Base-by-base conservation (phyloP, 176 grass and related monocot genomes). In the Lolium perenne region DNA sequence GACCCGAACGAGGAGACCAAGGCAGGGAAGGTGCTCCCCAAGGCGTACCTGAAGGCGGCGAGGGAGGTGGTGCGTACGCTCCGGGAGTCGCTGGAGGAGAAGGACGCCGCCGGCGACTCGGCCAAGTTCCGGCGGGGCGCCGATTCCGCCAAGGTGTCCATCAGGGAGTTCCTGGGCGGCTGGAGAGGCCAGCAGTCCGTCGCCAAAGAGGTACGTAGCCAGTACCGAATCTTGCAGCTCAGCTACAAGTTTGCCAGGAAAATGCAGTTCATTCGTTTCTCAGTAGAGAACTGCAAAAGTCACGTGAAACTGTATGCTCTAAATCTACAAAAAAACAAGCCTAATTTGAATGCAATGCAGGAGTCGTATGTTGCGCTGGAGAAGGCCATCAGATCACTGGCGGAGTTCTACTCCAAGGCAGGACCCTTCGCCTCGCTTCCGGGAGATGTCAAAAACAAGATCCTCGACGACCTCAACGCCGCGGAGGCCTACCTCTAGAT, bases 11-110 rank as follows among this genome's bases (percentile, higher is more conserved):
- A 94, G 80, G 92, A 90, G 83, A 94, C 97, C 68, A 96, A 91
- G 85, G 83, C 79, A 11, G 97, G 97, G 11, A 99, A 94, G 65
- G 77, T 91, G 75, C 76, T 96, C 60, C 94, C 94, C 56, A 96
- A 94, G 92, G 92, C 87, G n/a, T 99, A 96, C 88, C 82, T 99
- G 56, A 96, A 96, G 90, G 81, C 88, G 59, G 92, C 90, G n/a
- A 94, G 92, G 91, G 92, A 94, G 74, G 94, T 99, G 48, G 94
- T 99, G 75, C 89, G 91, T 82, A 99, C 90, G 63, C 92, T 99
- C 48, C 87, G 94, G 58, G 97, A 96, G 68, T 99, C 97, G 6
- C 80, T 99, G 80, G 41, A 90, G 61, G 90, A 87, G 41, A 43
- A 43, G 79, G 89, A 93, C 58, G 85, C 88, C 81, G 86, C 84